Percentiles rank a stretch among this genome's conserved stretches.
Evolutionary conservation across 768 basidiomycete genomes (phyloP).

Genomic region (Leucocoprinus birnbaumii): DNA sequence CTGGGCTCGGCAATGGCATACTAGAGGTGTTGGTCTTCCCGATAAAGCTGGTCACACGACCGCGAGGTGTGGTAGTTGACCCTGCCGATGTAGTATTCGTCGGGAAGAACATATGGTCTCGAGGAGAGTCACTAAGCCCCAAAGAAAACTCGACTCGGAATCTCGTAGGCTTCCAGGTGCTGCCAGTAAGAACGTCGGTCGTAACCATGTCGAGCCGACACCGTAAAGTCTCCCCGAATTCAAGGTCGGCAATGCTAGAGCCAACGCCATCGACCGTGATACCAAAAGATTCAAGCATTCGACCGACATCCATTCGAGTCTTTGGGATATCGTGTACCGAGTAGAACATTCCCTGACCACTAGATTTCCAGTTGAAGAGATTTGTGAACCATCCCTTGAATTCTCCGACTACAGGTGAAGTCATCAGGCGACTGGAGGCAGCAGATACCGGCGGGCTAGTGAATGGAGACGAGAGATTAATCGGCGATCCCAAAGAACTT

Average conservation of each 20-base stretch:
- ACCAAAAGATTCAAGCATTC: slow-evolving; percentile 65
- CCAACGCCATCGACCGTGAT: slow-evolving; percentile 42
- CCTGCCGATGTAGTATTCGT: slow-evolving; percentile 17
- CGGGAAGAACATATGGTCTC: slow-evolving; percentile 20
- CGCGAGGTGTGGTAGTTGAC: neutral
- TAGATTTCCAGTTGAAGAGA: slow-evolving; percentile 88
- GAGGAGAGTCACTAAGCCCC: neutral
- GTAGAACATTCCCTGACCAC: slow-evolving; percentile 48
- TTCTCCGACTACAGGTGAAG: slow-evolving; percentile 77
- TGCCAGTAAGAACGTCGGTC: slow-evolving; percentile 33
- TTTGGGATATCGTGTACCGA: slow-evolving; percentile 52
- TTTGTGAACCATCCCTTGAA: slow-evolving; percentile 95
- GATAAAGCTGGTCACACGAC: slow-evolving; percentile 11
- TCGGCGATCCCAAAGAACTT: slow-evolving; percentile 36
- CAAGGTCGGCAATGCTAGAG: slow-evolving; percentile 20
- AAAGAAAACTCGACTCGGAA: slow-evolving; percentile 80
- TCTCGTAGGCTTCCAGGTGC: slow-evolving; percentile 68
- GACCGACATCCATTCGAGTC: slow-evolving; percentile 63
- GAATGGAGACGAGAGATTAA: slow-evolving; percentile 28
- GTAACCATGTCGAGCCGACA: slow-evolving; percentile 53
- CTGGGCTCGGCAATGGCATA: slow-evolving; percentile 20
- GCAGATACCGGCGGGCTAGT: slow-evolving; percentile 4
- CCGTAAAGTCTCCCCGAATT: slow-evolving; percentile 28
- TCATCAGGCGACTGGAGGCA: slow-evolving; percentile 30
- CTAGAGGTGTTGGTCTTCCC: slow-evolving; percentile 15